These are phyloP conservation scores for Epithemia pelagica DNA, from an alignment of 108 stramenopile species.

Conservation along the genomic window DNA sequence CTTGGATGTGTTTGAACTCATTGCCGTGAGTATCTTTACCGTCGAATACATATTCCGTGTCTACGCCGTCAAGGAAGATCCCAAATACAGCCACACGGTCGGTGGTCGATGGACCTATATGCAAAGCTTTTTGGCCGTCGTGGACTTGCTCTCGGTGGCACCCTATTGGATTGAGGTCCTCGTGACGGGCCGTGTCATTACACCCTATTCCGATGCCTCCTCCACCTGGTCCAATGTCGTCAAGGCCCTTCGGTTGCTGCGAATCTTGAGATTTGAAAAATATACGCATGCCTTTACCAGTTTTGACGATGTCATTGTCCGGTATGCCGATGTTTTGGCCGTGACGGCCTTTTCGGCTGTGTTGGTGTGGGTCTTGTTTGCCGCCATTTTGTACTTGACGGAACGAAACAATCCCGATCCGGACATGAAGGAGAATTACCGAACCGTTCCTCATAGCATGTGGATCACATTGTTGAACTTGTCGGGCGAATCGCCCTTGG, in stretches of 20 bases:
- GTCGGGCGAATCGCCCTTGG: slow-evolving; percentile 79
- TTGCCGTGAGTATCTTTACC: slow-evolving; percentile 62
- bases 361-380: slow-evolving; percentile 78
- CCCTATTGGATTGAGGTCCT: slow-evolving; percentile 64
- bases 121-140: slow-evolving; percentile 52
- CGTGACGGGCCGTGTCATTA: slow-evolving; percentile 21
- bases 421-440: slow-evolving; percentile 75
- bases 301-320: slow-evolving; percentile 65
- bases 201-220: slow-evolving; percentile 9
- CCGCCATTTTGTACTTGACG: slow-evolving; percentile 67
- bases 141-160: slow-evolving; percentile 69
- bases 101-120: slow-evolving; percentile 31
- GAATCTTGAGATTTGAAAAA: slow-evolving; percentile 77
- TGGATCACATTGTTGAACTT: slow-evolving; percentile 90
- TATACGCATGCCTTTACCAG: slow-evolving; percentile 65
- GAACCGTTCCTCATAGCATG: slow-evolving; percentile 83
- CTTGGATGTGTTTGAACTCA: slow-evolving; percentile 52
- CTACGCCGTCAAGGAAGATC: slow-evolving; percentile 47
- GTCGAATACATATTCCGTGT: slow-evolving; percentile 54
- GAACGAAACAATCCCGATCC: slow-evolving; percentile 77
- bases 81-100: slow-evolving; percentile 31
- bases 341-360: slow-evolving; percentile 83
- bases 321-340: slow-evolving; percentile 70
- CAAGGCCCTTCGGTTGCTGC: slow-evolving; percentile 47
- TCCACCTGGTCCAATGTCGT: slow-evolving; percentile 29